Conservation (phyloP, 805 yeast species). For the Zygotorulaspora chibaensis region DNA sequence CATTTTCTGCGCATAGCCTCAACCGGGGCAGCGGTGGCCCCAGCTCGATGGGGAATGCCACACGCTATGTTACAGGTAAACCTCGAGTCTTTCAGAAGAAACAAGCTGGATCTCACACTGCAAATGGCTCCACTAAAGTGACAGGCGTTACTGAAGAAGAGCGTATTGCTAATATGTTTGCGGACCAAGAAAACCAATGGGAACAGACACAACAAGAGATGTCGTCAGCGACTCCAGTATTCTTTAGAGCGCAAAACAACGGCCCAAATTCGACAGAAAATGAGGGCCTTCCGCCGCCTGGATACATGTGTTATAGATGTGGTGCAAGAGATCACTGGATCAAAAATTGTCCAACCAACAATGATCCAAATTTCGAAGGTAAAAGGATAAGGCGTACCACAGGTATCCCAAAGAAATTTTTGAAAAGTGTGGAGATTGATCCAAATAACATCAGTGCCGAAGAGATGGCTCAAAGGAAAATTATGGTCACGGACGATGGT, state of each 20-base stretch:
- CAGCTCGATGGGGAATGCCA: conserved; percentile 48
- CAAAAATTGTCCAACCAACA: conserved; percentile 89
- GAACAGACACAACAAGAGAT: conserved; percentile 86
- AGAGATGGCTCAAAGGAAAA: conserved; percentile 51
- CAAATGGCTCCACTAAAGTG: conserved; percentile 30
- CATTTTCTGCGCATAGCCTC: conserved; percentile 24
- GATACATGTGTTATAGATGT: conserved; percentile 93
- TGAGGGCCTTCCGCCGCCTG: conserved; percentile 85
- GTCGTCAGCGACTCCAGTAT: conserved; percentile 79
- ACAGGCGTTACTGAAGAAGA: conserved; percentile 73
- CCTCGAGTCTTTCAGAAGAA: conserved; percentile 47
- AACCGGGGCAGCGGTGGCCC: conserved; percentile 31
- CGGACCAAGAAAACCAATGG: conserved; percentile 93
- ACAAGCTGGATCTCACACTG: conserved; percentile 12
- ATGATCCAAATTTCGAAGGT: conserved; percentile 91
- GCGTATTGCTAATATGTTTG: conserved; percentile 83
- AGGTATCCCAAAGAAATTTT: conserved; percentile 93
- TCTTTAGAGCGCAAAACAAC: conserved; percentile 37
- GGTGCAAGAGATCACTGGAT: conserved; percentile 97
- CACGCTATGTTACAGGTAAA: conserved; percentile 68
- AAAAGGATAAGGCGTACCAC: conserved; percentile 87
- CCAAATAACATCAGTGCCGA: conserved; percentile 56
- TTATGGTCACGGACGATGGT: conserved; percentile 90
- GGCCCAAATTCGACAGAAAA: conserved; percentile 29
- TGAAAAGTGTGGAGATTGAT: conserved; percentile 66